Percentiles rank a stretch among this genome's conserved stretches.
phyloP scores from a whole-genome alignment of 2,329 filamentous ascomycete species.

The Ceratocystiopsis sp. region DNA sequence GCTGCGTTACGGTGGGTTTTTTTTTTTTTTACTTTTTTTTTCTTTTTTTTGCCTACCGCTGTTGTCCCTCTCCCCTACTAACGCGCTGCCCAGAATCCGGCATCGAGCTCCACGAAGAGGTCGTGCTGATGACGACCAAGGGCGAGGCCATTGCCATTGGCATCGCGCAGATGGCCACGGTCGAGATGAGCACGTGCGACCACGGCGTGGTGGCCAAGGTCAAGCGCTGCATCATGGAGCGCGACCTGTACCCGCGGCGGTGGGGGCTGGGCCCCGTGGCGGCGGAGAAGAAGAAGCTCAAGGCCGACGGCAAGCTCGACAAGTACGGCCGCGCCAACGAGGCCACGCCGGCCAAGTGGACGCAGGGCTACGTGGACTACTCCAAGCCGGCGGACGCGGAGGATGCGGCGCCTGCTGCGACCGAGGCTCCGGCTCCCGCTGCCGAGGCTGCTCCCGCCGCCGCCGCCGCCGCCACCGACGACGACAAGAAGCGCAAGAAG shows the following conservation, averaged over 20 bases:
- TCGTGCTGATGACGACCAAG: conserved; percentile 97
- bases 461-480: conserved; percentile 20
- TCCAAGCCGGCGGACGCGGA: conserved; percentile 30
- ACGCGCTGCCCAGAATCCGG: conserved; percentile 7
- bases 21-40: too few relatives aligned
- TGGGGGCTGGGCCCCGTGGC: conserved; percentile 94
- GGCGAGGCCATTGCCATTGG: conserved; percentile 94
- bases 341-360: conserved; percentile 86
- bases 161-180: conserved; percentile 94
- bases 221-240: conserved; percentile 99
- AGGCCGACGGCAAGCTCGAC: conserved; percentile 93
- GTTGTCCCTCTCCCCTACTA: too few relatives aligned
- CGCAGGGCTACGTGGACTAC: conserved; percentile 82
- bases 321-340: conserved; percentile 93
- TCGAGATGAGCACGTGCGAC: conserved; percentile 91
- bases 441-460: conserved; percentile 14
- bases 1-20: conserved; percentile 45
- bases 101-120: conserved; percentile 74
- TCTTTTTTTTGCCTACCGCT: too few relatives aligned
- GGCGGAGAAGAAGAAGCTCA: conserved; percentile 98
- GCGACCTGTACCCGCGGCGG: conserved; percentile 87
- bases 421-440: too few relatives aligned
- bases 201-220: conserved; percentile 97
- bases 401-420: conserved; percentile 19
- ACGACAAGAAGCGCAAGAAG: conserved; percentile 65